Percentiles rank a stretch among this genome's conserved stretches.
These are phyloP conservation scores for Microsporum canis DNA, from an alignment of 2,329 filamentous ascomycete species.

Conservation along the genomic window DNA sequence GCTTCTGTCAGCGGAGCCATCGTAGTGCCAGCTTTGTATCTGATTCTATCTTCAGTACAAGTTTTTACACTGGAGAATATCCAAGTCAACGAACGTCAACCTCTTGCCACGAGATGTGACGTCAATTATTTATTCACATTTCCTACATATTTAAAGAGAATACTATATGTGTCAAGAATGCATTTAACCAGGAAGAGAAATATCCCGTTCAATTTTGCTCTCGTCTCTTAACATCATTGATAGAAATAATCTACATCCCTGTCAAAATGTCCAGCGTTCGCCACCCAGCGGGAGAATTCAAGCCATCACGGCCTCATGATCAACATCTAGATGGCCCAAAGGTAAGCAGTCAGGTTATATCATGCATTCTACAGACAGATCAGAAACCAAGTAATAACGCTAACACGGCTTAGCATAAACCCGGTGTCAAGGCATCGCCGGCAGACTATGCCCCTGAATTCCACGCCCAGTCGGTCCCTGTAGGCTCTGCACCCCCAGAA, in stretches of 20 bases:
- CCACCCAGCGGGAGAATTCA: slow-evolving; percentile 1
- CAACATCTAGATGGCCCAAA: neutral
- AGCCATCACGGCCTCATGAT: neutral
- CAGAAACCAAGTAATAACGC: no score
- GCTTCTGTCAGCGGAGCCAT: no score
- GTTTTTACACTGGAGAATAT: neutral
- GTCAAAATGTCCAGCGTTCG: neutral
- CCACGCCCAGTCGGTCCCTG: slow-evolving; percentile 47
- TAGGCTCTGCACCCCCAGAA: slow-evolving; percentile 51
- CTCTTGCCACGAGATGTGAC: neutral
- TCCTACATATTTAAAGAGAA: neutral
- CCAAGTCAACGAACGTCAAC: neutral
- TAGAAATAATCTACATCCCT: neutral
- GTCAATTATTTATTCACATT: neutral
- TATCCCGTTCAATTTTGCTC: neutral
- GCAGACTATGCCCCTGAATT: slow-evolving; percentile 52
- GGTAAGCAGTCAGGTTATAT: neutral
- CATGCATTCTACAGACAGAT: no score
- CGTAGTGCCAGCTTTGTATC: neutral
- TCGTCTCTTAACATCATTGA: neutral
- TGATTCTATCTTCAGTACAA: neutral
- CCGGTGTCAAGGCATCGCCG: slow-evolving; percentile 48
- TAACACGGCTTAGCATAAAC: slow-evolving; percentile 44
- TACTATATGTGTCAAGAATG: neutral
- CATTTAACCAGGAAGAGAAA: neutral